Percentiles rank a stretch among this genome's conserved stretches.
Evolutionary conservation across 345 rosid genomes (phyloP).

Genomic region (Litchi chinensis): DNA sequence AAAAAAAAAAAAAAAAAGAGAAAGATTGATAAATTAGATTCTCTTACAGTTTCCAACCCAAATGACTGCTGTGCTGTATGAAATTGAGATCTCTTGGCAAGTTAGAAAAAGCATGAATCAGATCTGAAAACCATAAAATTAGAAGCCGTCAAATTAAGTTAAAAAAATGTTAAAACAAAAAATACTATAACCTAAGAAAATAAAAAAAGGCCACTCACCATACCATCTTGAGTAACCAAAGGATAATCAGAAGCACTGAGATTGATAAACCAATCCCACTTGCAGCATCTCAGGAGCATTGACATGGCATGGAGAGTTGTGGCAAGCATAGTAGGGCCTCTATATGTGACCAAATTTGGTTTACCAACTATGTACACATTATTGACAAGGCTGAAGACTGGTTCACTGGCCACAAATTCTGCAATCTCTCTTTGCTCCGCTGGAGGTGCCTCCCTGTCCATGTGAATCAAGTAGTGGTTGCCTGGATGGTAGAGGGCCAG

Average conservation of each 20-base stretch:
- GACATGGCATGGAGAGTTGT: slow-evolving; percentile 90
- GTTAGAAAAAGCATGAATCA: slow-evolving; percentile 80
- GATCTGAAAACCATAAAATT: slow-evolving; percentile 56
- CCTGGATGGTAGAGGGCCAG: slow-evolving; percentile 79
- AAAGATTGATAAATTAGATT: neutral
- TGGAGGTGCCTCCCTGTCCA: slow-evolving; percentile 62
- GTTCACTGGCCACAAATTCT: slow-evolving; percentile 55
- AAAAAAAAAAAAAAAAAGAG: neutral
- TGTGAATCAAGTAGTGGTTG: slow-evolving; percentile 76
- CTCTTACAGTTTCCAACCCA: slow-evolving; percentile 92
- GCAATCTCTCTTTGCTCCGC: slow-evolving; percentile 62
- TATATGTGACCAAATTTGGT: slow-evolving; percentile 80
- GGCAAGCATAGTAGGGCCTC: slow-evolving; percentile 93
- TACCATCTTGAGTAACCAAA: slow-evolving; percentile 93
- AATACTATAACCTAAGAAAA: neutral
- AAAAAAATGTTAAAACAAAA: neutral
- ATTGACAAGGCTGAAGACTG: slow-evolving; percentile 52
- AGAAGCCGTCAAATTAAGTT: neutral
- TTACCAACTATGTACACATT: slow-evolving; percentile 84
- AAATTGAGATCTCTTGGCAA: slow-evolving; percentile 88
- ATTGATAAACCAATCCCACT: slow-evolving; percentile 97
- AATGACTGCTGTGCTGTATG: slow-evolving; percentile 72
- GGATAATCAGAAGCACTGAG: slow-evolving; percentile 99
- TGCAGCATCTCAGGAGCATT: slow-evolving; percentile 66
- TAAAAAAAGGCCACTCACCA: slow-evolving; percentile 66